phyloP scores from a whole-genome alignment of 352 stramenopile species.

The Globisporangium heterothallicum region DNA sequence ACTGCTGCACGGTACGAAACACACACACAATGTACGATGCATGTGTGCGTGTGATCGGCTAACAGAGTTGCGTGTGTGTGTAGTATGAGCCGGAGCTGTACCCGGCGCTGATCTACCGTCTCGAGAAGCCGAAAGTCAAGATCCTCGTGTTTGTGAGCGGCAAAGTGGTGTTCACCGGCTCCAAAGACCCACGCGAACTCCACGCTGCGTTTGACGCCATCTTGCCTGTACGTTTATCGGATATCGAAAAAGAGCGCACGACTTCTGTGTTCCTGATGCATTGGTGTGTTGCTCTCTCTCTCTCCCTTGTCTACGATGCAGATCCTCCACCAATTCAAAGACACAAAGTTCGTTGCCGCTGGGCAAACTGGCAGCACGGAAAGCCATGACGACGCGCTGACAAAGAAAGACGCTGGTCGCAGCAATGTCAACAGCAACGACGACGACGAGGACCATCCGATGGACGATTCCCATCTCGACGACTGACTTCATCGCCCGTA shows the following conservation, averaged over 20 bases:
- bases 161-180: constrained; percentile 96
- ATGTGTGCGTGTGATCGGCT: background rate
- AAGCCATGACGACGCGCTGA: background rate
- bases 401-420: background rate
- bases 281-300: background rate
- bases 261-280: too few species aligned
- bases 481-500: too few species aligned
- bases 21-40: background rate
- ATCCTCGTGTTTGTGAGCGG: constrained; percentile 99
- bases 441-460: constrained; percentile 21
- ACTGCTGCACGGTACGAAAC: constrained; percentile 54
- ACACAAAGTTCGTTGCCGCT: constrained; percentile 28
- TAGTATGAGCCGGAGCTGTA: constrained; percentile 99
- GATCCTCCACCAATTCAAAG: constrained; percentile 58
- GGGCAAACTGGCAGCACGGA: too few species aligned
- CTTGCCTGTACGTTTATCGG: constrained; percentile 48
- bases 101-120: constrained; percentile 97
- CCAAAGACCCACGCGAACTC: constrained; percentile 81
- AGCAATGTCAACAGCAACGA: background rate
- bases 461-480: constrained; percentile 35
- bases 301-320: constrained; percentile 18
- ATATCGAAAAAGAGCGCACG: too few species aligned
- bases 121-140: constrained; percentile 95
- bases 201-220: constrained; percentile 80
- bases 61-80: too few species aligned